Evolutionary conservation across 805 yeast genomes (phyloP).

Genomic region (Limtongia smithiae): DNA sequence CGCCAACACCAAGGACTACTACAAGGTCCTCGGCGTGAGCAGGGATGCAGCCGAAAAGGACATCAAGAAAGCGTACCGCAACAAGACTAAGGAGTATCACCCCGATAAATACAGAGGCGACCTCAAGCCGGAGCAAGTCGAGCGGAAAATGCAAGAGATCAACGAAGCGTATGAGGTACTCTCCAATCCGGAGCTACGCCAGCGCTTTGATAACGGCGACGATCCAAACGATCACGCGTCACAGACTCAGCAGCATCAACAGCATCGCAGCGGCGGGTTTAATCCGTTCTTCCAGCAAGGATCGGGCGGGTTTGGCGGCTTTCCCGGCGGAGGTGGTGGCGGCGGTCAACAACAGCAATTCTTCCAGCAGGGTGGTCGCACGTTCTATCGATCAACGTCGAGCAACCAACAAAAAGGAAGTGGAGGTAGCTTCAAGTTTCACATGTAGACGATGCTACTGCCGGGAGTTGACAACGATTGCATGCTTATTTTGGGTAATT

Average conservation of each 20-base stretch:
- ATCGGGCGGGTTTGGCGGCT: conserved; percentile 9
- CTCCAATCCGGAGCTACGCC: conserved; percentile 59
- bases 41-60: conserved; percentile 65
- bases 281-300: conserved; percentile 16
- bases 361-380: conserved; percentile 18
- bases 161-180: conserved; percentile 90
- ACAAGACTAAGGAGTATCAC: conserved; percentile 74
- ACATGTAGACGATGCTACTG: too few species aligned
- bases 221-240: conserved; percentile 43
- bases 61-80: conserved; percentile 76
- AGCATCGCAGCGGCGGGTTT: conserved; percentile 2
- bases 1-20: conserved; percentile 62
- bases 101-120: conserved; percentile 87
- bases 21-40: conserved; percentile 68
- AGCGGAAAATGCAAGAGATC: conserved; percentile 82
- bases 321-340: conserved; percentile 6
- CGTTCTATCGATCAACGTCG: conserved; percentile 2
- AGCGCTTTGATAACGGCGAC: conserved; percentile 62
- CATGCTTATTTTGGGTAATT: too few species aligned
- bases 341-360: conserved; percentile 10
- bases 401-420: conserved; percentile 1
- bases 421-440: too few species aligned
- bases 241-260: conserved; percentile 1
- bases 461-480: too few species aligned
- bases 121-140: conserved; percentile 63